Evolutionary conservation across 2,329 filamentous ascomycete species (phyloP).

Genomic region (Botryosphaeria dothidea): DNA sequence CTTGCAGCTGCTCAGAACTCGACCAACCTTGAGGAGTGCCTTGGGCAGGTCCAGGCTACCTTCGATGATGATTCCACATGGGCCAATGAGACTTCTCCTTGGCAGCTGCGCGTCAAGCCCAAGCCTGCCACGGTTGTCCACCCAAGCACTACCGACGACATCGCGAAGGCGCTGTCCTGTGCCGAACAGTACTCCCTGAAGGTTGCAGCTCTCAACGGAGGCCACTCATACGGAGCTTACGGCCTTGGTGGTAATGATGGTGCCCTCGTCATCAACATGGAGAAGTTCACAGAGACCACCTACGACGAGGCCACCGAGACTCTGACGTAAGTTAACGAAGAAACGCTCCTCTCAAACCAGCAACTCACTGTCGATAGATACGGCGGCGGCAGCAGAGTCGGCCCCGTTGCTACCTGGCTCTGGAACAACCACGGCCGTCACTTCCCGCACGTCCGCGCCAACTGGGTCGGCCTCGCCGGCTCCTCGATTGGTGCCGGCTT

Average conservation of each 20-base stretch:
- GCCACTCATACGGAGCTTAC: constrained; percentile 24
- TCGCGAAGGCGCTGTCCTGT: constrained; percentile 22
- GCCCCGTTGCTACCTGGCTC: constrained; percentile 23
- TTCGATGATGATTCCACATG: constrained; percentile 20
- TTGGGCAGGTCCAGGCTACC: constrained; percentile 11
- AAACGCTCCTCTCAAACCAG: no score
- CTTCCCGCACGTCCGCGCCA: constrained; percentile 25
- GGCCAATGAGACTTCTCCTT: constrained; percentile 22
- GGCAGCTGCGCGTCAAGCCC: constrained; percentile 24
- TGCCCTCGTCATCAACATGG: constrained; percentile 25
- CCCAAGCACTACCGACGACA: constrained; percentile 17
- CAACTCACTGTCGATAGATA: constrained; percentile 19
- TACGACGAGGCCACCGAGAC: constrained; percentile 22
- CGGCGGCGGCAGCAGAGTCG: constrained; percentile 23
- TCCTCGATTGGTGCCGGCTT: constrained; percentile 25
- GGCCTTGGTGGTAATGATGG: constrained; percentile 22
- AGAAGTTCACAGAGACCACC: constrained; percentile 21
- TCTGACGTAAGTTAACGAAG: constrained; percentile 18
- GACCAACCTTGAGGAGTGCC: constrained; percentile 17
- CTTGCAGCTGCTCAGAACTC: constrained; percentile 12
- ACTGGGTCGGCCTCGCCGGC: constrained; percentile 24
- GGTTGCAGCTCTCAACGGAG: constrained; percentile 22
- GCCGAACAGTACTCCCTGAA: constrained; percentile 21
- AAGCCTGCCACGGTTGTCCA: constrained; percentile 21
- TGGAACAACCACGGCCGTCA: constrained; percentile 26